Base-by-base conservation (phyloP, 768 basidiomycete genomes). In the Tricholoma matsutake region DNA sequence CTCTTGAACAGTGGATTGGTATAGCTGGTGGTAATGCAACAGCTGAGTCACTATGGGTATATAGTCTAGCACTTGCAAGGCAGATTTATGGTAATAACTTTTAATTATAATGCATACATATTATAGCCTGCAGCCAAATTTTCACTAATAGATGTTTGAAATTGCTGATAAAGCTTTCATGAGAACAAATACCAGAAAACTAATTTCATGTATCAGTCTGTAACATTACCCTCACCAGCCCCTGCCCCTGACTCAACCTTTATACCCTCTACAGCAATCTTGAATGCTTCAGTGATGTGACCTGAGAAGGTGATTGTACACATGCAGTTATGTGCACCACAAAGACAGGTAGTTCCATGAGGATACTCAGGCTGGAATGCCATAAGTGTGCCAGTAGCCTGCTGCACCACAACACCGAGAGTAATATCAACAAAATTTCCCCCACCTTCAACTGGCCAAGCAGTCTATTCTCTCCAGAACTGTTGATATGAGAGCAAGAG, bases 281-380 rank as follows among this genome's bases (percentile, higher is more conserved):
- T 34, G 14, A 18, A 56, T 7, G 55, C 55, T 5, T 37, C 39
- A 20, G 13, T 11, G 18, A 56, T 56, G 22, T 56, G 55, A 7
- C 22, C 2, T 10, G 55, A 56, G 34, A 41, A 37, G 5, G 55
- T 56, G 37, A 56, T 56, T 14, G 55, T 39, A 14, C 10, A 11
- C 25, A 56, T 41, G 14, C 39, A 32, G 34, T 56, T 56, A 16
- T 35, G 55, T 14, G 55, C 55, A 56, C 32, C 55, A 35, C 55
- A 56, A 35, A 56, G 34, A 7, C 16, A 11, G n/a, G 55, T 53
- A 35, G 49, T 59, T 13, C 49, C 58, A 59, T 59, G 58, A 6
- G 34, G 47, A 25, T 34, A 54, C 32, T 59, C 58, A 52, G 58
- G 58, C 32, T 35, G 25, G 31, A 59, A 59, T 2, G 45, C 58